Evolutionary conservation across 345 rosid genomes (phyloP).

Genomic region (Rhodamnia argentea): DNA sequence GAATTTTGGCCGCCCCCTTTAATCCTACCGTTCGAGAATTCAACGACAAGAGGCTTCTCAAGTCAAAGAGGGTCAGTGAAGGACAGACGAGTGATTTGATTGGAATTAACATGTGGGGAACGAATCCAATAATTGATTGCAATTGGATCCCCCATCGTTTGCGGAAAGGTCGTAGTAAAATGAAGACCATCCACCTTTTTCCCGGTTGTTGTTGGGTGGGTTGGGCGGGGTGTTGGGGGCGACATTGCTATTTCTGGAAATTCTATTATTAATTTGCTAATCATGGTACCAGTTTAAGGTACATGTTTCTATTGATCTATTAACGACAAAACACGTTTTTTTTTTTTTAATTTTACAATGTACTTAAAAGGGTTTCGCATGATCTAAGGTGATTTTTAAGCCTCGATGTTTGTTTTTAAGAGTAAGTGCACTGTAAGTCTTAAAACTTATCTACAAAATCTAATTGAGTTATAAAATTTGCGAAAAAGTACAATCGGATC

Average conservation of each 20-base stretch:
- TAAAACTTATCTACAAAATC: too few relatives aligned
- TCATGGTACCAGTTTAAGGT: background rate
- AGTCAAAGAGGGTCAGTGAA: background rate
- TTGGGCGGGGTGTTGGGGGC: too few relatives aligned
- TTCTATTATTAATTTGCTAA: background rate
- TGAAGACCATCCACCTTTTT: background rate
- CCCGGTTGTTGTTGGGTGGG: too few relatives aligned
- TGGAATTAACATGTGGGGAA: background rate
- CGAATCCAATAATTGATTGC: background rate
- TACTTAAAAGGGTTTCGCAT: background rate
- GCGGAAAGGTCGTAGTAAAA: background rate
- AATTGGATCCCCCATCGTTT: background rate
- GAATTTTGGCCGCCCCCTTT: background rate
- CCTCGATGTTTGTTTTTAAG: background rate
- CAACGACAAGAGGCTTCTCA: background rate
- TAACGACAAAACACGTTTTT: too few relatives aligned
- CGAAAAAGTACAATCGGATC: too few relatives aligned
- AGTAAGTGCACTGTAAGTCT: too few relatives aligned
- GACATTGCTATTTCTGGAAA: background rate
- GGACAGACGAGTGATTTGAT: background rate
- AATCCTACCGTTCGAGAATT: background rate
- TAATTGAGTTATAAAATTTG: too few relatives aligned
- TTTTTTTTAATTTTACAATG: background rate
- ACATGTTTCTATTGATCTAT: too few relatives aligned
- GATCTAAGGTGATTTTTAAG: background rate